Conservation (phyloP, 176 grass and related monocot species). For the Tuctoria greenei region DNA sequence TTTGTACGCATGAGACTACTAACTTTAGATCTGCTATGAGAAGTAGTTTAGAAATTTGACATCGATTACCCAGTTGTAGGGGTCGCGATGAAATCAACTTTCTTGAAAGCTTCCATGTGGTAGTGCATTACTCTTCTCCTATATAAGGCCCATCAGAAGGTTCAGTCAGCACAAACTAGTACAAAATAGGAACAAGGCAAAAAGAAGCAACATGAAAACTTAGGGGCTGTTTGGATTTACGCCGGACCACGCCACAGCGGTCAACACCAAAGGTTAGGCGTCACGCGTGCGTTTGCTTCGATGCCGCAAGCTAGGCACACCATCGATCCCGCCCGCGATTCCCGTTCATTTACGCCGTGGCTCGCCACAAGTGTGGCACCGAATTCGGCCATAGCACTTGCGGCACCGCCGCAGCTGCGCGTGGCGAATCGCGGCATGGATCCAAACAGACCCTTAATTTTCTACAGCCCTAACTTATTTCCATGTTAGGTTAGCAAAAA, state of each 20-base stretch:
- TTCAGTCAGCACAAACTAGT: slow-evolving; percentile 1
- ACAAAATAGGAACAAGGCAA: slow-evolving; percentile 13
- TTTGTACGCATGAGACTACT: not conserved
- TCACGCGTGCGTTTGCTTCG: no score
- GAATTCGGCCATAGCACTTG: no score
- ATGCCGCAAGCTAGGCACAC: no score
- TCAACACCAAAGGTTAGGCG: no score
- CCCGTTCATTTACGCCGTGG: no score
- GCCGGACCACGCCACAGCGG: no score
- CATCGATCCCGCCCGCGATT: no score
- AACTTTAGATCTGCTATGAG: not conserved
- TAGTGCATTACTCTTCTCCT: slow-evolving; percentile 99
- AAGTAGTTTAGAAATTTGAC: slow-evolving; percentile 15
- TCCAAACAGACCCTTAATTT: no score
- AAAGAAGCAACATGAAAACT: slow-evolving; percentile 8
- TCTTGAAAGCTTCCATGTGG: slow-evolving; percentile 96
- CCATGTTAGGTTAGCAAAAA: not conserved
- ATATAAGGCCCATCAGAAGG: slow-evolving; percentile 35
- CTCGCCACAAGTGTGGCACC: no score
- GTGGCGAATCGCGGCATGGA: no score
- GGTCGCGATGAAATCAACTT: slow-evolving; percentile 90
- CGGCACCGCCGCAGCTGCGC: no score
- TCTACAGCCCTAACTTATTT: not conserved
- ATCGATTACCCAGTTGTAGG: slow-evolving; percentile 87
- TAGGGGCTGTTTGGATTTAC: no score